Conservation (phyloP, 345 rosid genomes). For the Orychophragmus violaceus region DNA sequence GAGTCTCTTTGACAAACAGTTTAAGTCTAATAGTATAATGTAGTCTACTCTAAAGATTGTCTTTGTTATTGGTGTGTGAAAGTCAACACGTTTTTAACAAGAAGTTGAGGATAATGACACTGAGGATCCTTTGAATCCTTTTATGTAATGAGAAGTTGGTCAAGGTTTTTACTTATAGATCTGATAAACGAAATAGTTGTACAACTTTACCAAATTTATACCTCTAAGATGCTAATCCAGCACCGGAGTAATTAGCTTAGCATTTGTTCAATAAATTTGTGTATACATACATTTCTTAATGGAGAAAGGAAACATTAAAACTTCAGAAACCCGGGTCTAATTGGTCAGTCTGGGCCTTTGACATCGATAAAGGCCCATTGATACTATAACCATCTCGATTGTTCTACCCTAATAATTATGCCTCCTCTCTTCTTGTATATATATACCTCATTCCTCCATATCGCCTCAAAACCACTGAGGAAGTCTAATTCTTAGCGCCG, state of each 20-base stretch:
- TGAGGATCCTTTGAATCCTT: background rate
- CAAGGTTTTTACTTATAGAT: background rate
- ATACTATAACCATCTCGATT: background rate
- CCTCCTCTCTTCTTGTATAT: slow-evolving; percentile 14
- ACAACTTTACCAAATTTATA: background rate
- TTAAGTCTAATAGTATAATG: background rate
- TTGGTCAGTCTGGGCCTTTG: background rate
- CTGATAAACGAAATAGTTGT: background rate
- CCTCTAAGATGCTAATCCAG: background rate
- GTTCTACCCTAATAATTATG: slow-evolving; percentile 29
- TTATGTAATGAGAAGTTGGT: background rate
- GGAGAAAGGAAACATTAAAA: too few relatives aligned
- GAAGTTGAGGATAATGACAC: too few relatives aligned
- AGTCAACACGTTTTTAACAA: background rate
- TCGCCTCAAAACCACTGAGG: background rate
- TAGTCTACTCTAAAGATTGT: background rate
- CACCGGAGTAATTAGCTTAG: background rate
- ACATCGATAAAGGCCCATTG: background rate
- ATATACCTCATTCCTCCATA: background rate
- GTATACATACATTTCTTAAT: too few relatives aligned
- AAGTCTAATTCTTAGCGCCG: background rate
- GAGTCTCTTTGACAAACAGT: background rate
- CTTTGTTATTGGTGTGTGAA: background rate
- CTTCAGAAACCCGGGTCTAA: too few relatives aligned
- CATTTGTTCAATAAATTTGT: background rate